These are phyloP conservation scores for Hibiscus tridactylites DNA, from an alignment of 345 rosid species.

Conservation along the genomic window DNA sequence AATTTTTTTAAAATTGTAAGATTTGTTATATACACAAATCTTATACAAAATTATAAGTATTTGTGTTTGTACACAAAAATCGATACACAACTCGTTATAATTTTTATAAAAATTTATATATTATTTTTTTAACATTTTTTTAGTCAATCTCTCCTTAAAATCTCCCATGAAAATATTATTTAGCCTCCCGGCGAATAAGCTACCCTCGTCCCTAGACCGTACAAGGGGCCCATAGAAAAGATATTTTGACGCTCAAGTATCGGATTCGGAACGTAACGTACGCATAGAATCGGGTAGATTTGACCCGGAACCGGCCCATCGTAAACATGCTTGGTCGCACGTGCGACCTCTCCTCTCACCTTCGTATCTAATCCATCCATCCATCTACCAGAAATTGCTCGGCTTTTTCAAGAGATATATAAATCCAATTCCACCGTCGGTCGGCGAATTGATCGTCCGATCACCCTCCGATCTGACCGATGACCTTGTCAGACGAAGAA, in stretches of 20 bases:
- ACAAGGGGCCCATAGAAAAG: no score
- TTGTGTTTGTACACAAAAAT: no score
- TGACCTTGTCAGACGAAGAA: conserved; percentile 62
- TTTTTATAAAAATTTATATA: no score
- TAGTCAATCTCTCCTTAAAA: no score
- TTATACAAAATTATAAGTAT: no score
- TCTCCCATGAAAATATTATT: neutral
- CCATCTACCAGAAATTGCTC: neutral
- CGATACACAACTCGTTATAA: no score
- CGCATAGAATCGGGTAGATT: conserved; percentile 7
- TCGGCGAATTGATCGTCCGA: neutral
- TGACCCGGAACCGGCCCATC: neutral
- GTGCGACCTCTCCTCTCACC: neutral
- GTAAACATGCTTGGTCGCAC: neutral
- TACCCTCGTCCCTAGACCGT: neutral
- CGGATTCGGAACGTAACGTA: neutral
- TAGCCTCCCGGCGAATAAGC: neutral
- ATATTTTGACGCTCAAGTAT: no score
- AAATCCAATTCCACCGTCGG: neutral
- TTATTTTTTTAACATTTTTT: no score
- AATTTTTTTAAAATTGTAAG: no score
- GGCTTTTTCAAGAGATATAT: neutral
- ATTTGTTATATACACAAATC: no score
- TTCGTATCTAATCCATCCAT: neutral
- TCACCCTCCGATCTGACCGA: conserved; percentile 5